A percentile compares a stretch with the other conserved stretches of the same genome.
These are phyloP conservation scores for Serpula lacrymans DNA, from an alignment of 768 basidiomycete species.

Conservation along the genomic window DNA sequence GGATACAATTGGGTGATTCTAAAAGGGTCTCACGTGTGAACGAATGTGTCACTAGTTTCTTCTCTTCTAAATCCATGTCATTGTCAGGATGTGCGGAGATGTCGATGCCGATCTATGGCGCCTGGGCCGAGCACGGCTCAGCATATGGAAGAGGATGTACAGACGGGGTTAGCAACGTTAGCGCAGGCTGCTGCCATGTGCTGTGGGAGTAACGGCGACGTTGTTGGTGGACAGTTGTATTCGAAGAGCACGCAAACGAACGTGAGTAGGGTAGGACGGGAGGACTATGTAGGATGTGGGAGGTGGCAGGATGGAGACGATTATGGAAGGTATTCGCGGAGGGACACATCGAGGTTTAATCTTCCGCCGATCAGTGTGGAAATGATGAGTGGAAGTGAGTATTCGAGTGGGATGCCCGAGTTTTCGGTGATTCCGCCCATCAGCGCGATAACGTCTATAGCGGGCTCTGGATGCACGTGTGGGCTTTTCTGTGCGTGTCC, in stretches of 20 bases:
- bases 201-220: too few relatives aligned
- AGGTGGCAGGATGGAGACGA: too few relatives aligned
- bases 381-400: too few relatives aligned
- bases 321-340: too few relatives aligned
- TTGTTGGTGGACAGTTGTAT: too few relatives aligned
- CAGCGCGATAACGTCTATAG: constrained; percentile 53
- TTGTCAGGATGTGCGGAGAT: constrained; percentile 54
- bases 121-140: constrained; percentile 5
- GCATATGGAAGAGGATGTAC: constrained; percentile 1
- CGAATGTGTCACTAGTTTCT: constrained; percentile 44
- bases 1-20: too few relatives aligned
- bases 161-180: constrained; percentile 29
- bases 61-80: constrained; percentile 62
- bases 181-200: constrained; percentile 34
- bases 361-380: constrained; percentile 43
- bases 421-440: constrained; percentile 62
- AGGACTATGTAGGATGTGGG: too few relatives aligned
- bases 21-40: too few relatives aligned
- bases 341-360: background rate
- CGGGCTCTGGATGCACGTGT: constrained; percentile 71
- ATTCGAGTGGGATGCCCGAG: constrained; percentile 36
- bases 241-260: too few relatives aligned
- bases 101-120: constrained; percentile 41
- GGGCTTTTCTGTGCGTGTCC: constrained; percentile 68
- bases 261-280: too few relatives aligned